Evolutionary conservation across 83 land plant genomes (phyloP), one percentile per base, ranked within the genome.

Genomic region (Diphasiastrum complanatum): DNA sequence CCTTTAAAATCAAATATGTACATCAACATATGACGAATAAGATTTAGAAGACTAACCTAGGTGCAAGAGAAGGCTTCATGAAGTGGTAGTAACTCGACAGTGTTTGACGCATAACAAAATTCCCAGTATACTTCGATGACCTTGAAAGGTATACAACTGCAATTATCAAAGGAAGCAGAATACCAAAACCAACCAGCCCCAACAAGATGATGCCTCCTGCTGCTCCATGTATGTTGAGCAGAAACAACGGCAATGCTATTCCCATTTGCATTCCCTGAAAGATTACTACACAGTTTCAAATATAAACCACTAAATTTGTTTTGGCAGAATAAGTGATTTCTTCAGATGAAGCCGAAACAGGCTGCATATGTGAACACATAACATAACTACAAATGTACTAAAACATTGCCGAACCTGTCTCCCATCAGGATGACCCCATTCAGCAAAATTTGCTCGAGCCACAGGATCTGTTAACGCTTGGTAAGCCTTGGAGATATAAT

Each of bases 361-460:
- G n/a, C n/a, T n/a, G n/a, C n/a, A n/a, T n/a, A n/a, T n/a, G n/a
- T n/a, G n/a, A n/a, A n/a, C n/a, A n/a, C n/a, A n/a, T n/a, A n/a
- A n/a, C n/a, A n/a, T n/a, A n/a, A n/a, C n/a, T n/a, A n/a, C n/a
- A n/a, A n/a, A n/a, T n/a, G n/a, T n/a, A n/a, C n/a, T n/a, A n/a
- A n/a, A 8, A 40, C 43, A 40, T 24, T 6, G n/a, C n/a, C n/a
- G 60, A 48, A 86, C 99, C 96, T 93, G 99, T 61, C 92, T 83
- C 2, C 99, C 99, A 82, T 93, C 99, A 38, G 99, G 99, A 67
- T 93, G 99, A 37, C 99, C 99, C 75, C 82, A 93, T 47, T 89
- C 89, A 34, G 80, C 91, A 80, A 61, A 93, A 63, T 93, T 93
- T 57, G 89, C 99, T 60, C 89, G 84, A 11, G 89, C 77, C 45